Percentiles rank a stretch among this genome's conserved stretches.
phyloP scores from a whole-genome alignment of 139 green algal species.

The Desmodesmus armatus region DNA sequence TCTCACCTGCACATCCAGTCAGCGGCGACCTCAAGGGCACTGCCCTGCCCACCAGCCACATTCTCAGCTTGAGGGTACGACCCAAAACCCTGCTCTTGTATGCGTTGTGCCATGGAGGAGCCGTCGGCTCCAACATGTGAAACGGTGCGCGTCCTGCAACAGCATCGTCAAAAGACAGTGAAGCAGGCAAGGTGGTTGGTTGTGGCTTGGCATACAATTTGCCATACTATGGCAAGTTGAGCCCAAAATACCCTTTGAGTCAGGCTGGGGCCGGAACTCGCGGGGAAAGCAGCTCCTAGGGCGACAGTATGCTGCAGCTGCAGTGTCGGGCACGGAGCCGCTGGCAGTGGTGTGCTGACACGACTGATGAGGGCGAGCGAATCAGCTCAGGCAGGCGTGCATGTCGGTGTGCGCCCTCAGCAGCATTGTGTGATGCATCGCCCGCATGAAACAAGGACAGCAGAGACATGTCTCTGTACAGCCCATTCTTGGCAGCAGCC shows the following conservation, averaged over 20 bases:
- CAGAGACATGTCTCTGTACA: too few species aligned
- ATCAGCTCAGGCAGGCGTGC: too few species aligned
- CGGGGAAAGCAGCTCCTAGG: not conserved
- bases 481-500: too few species aligned
- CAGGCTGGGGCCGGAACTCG: not conserved
- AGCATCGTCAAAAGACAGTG: too few species aligned
- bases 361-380: too few species aligned
- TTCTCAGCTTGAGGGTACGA: conserved; percentile 28
- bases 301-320: not conserved
- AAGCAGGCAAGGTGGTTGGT: not conserved
- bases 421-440: too few species aligned
- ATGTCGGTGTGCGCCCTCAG: too few species aligned
- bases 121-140: conserved; percentile 1
- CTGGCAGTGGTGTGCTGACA: too few species aligned
- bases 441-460: too few species aligned
- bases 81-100: not conserved
- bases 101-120: not conserved
- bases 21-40: conserved; percentile 4
- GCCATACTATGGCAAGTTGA: too few species aligned
- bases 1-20: conserved; percentile 29
- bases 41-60: not conserved
- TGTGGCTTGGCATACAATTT: not conserved
- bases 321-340: too few species aligned
- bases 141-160: not conserved
- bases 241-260: not conserved